Evolutionary conservation across 352 stramenopile genomes (phyloP).

Genomic region (Phytophthora europaea): DNA sequence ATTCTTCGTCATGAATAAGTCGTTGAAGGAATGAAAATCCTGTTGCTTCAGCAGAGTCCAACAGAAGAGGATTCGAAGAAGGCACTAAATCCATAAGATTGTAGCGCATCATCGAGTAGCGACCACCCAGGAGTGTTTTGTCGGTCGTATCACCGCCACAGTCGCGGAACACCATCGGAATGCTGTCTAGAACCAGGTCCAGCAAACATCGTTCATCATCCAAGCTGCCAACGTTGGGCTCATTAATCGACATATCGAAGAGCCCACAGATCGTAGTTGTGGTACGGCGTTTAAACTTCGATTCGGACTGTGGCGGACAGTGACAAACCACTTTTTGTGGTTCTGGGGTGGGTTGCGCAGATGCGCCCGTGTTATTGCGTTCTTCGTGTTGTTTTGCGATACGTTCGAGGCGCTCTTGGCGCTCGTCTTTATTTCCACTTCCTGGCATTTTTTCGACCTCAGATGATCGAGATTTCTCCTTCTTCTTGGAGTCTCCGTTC

Average conservation of each 20-base stretch:
- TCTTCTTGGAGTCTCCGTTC: conserved; percentile 63
- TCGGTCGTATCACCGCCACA: conserved; percentile 87
- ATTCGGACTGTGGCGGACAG: conserved; percentile 38
- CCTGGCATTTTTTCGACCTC: conserved; percentile 81
- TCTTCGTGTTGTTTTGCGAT: conserved; percentile 76
- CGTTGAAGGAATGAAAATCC: conserved; percentile 91
- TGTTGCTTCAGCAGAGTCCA: conserved; percentile 68
- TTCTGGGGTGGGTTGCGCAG: conserved; percentile 28
- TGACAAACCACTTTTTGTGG: conserved; percentile 42
- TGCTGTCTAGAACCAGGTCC: conserved; percentile 85
- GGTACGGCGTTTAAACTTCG: conserved; percentile 46
- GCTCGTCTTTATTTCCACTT: conserved; percentile 72
- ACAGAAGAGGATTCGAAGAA: conserved; percentile 60
- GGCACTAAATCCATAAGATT: conserved; percentile 67
- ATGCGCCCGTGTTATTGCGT: conserved; percentile 57
- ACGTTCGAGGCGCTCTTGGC: conserved; percentile 72
- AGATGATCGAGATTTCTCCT: conserved; percentile 45
- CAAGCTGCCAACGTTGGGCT: conserved; percentile 80
- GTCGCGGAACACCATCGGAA: conserved; percentile 90
- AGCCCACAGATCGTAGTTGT: conserved; percentile 71
- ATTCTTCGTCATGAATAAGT: conserved; percentile 91
- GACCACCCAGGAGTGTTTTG: conserved; percentile 86
- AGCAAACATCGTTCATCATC: conserved; percentile 83
- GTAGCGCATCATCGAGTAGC: conserved; percentile 83
- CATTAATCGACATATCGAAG: conserved; percentile 81